phyloP scores from a whole-genome alignment of 352 stramenopile species.

The Globisporangium yorkense region DNA sequence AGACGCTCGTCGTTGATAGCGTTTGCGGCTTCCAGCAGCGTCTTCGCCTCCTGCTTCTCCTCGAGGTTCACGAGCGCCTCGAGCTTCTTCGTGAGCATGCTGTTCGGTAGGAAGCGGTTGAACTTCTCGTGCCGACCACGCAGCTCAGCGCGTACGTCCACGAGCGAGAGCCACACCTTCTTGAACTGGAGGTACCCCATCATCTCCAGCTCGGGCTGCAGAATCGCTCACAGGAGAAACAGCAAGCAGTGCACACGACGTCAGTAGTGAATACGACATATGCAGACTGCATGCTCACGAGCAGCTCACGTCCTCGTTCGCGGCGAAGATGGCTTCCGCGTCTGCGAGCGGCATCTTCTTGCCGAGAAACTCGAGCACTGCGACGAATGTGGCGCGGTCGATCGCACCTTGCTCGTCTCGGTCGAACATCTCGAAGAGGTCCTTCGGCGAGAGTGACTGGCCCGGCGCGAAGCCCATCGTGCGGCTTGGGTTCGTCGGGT shows the following conservation, averaged over 20 bases:
- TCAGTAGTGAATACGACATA: constrained; percentile 4
- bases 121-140: constrained; percentile 52
- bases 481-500: constrained; percentile 69
- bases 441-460: constrained; percentile 65
- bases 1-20: constrained; percentile 45
- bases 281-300: background rate
- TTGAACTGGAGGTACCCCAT: constrained; percentile 72
- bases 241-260: background rate
- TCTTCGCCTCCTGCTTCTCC: constrained; percentile 57
- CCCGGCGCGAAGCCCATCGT: constrained; percentile 64
- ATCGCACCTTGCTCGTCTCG: constrained; percentile 60
- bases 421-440: constrained; percentile 83
- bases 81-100: constrained; percentile 54
- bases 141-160: constrained; percentile 65
- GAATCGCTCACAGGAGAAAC: background rate
- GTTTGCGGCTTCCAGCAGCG: constrained; percentile 46
- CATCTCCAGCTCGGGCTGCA: constrained; percentile 59
- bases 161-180: constrained; percentile 56
- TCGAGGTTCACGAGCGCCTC: constrained; percentile 57
- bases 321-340: constrained; percentile 60
- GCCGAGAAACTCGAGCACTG: constrained; percentile 63
- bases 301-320: constrained; percentile 53
- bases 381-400: constrained; percentile 59
- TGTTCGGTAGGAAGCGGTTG: constrained; percentile 52
- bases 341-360: constrained; percentile 53